These are phyloP conservation scores for Solanum bulbocastanum DNA, from an alignment of 257 asterid genomes.

Conservation along the genomic window DNA sequence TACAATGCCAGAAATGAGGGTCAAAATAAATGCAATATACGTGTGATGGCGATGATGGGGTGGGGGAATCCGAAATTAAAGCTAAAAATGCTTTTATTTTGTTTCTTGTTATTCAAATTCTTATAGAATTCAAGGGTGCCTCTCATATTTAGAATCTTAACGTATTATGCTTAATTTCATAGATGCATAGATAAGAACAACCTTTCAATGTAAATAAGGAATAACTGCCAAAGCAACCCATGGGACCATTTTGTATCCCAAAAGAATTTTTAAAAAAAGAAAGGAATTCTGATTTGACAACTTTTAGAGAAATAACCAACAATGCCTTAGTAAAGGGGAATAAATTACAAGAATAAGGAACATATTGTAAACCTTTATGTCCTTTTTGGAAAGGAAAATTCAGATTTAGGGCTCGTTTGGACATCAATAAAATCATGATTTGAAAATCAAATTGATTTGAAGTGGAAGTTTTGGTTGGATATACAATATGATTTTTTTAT, in stretches of 20 bases:
- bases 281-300: background rate
- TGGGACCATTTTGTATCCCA: background rate
- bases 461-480: too few species aligned
- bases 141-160: too few species aligned
- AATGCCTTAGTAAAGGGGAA: background rate
- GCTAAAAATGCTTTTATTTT: too few species aligned
- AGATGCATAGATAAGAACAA: background rate
- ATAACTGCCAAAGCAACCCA: background rate
- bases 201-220: background rate
- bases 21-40: too few species aligned
- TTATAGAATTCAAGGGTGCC: too few species aligned
- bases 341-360: background rate
- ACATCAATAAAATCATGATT: background rate
- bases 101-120: too few species aligned
- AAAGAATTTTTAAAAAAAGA: background rate
- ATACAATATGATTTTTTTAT: too few species aligned
- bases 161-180: background rate
- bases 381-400: background rate
- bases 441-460: too few species aligned
- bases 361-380: background rate
- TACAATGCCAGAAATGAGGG: too few species aligned
- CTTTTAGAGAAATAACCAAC: background rate
- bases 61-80: too few species aligned
- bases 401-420: background rate
- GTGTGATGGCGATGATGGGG: too few species aligned